Conservation (phyloP, 257 asterid genomes). For the Paulownia fortunei region DNA sequence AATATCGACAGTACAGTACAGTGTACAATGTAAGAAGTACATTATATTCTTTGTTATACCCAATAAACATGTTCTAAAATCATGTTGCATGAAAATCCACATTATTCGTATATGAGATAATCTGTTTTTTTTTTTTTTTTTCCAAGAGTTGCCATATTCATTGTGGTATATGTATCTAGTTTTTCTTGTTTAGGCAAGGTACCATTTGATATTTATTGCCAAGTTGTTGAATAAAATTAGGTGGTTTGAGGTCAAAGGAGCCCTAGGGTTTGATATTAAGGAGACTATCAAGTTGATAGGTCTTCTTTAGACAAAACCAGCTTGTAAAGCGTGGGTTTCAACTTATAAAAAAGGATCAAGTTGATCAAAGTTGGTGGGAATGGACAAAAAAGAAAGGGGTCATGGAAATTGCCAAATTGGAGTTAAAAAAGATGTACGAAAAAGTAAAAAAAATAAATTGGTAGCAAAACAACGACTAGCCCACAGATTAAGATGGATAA, state of each 20-base stretch:
- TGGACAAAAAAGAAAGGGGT: constrained; percentile 27
- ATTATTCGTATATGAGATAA: neutral
- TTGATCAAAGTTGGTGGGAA: constrained; percentile 51
- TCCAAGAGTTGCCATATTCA: neutral
- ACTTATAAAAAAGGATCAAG: constrained; percentile 30
- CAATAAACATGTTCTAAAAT: neutral
- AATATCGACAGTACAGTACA: neutral
- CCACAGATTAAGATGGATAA: constrained; percentile 23
- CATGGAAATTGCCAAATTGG: constrained; percentile 33
- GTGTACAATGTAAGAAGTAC: too few relatives aligned
- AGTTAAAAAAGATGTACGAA: constrained; percentile 19
- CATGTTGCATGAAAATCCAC: neutral
- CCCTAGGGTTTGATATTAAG: constrained; percentile 34
- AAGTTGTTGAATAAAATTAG: constrained; percentile 27
- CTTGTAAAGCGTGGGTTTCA: constrained; percentile 25
- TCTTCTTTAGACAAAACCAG: constrained; percentile 13
- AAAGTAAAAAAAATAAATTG: constrained; percentile 1
- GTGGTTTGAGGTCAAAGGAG: neutral
- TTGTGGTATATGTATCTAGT: neutral
- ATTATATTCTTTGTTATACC: neutral
- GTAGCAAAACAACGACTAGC: constrained; percentile 25
- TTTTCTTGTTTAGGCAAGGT: constrained; percentile 13
- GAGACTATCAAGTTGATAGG: constrained; percentile 32
- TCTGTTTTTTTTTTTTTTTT: neutral
- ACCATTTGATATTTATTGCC: constrained; percentile 28